A percentile compares a stretch with the other conserved stretches of the same genome.
Conservation (phyloP, 73 alveolate genomes). For the Stentor roeselii region DNA sequence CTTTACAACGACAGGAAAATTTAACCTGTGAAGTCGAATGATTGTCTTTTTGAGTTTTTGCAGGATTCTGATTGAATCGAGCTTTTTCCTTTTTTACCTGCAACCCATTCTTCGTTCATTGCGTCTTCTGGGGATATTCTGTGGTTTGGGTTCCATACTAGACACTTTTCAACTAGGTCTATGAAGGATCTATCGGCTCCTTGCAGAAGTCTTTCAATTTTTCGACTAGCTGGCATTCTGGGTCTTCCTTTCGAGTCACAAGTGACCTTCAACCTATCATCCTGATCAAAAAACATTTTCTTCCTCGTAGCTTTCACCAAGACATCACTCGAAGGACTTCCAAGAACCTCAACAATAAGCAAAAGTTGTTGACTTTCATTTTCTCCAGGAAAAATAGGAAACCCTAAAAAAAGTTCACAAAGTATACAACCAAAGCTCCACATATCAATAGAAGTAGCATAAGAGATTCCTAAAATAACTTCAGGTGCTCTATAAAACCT, state of each 20-base stretch:
- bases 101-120: not conserved
- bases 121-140: not conserved
- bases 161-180: no score
- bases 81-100: not conserved
- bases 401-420: constrained; percentile 66
- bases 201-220: no score
- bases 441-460: constrained; percentile 76
- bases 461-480: no score
- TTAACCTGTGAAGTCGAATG: no score
- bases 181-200: no score
- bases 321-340: constrained; percentile 50
- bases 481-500: no score
- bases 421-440: constrained; percentile 87
- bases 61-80: no score
- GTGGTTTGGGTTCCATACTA: not conserved
- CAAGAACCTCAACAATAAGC: constrained; percentile 50
- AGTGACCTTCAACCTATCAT: constrained; percentile 48
- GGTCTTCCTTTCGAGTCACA: no score
- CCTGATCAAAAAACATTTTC: constrained; percentile 59
- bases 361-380: constrained; percentile 55
- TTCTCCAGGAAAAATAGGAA: constrained; percentile 66
- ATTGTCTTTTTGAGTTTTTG: no score
- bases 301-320: constrained; percentile 47
- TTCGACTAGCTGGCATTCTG: no score
- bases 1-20: no score